These are phyloP conservation scores for Rhizopus delemar DNA, from an alignment of 371 early-diverging fungal species.

Conservation along the genomic window DNA sequence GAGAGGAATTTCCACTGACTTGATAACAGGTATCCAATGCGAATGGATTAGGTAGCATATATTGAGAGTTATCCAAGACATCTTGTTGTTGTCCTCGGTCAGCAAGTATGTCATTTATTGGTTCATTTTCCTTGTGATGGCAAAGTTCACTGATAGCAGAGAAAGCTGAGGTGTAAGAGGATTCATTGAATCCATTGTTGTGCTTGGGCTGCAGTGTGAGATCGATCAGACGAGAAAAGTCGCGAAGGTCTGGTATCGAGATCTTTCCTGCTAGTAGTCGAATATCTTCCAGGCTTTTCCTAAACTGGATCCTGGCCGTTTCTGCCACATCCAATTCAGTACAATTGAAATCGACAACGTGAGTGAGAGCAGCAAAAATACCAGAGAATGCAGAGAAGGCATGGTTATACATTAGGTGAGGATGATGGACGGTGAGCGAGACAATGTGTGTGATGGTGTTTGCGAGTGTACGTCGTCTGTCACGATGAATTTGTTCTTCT, in stretches of 20 bases:
- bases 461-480: conserved; percentile 37
- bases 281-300: conserved; percentile 38
- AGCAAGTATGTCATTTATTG: conserved; percentile 5
- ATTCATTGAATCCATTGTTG: too few species aligned
- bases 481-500: conserved; percentile 32
- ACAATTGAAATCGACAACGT: conserved; percentile 44
- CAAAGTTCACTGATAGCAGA: conserved; percentile 34
- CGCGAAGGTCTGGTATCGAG: conserved; percentile 32
- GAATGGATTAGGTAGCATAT: neutral
- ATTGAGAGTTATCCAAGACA: neutral
- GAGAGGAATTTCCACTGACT: conserved; percentile 20
- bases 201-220: conserved; percentile 34
- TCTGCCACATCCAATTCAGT: conserved; percentile 32
- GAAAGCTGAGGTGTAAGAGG: conserved; percentile 24
- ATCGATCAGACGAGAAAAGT: conserved; percentile 40
- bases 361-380: conserved; percentile 48
- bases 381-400: conserved; percentile 41
- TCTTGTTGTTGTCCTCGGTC: conserved; percentile 7
- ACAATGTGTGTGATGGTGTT: conserved; percentile 48
- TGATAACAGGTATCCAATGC: conserved; percentile 8
- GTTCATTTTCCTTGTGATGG: conserved; percentile 12
- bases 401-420: conserved; percentile 41
- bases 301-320: conserved; percentile 42
- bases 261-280: conserved; percentile 30
- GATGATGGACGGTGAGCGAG: conserved; percentile 36